These are phyloP conservation scores for Claviceps arundinis DNA, from an alignment of 2,329 filamentous ascomycete species.

Conservation along the genomic window DNA sequence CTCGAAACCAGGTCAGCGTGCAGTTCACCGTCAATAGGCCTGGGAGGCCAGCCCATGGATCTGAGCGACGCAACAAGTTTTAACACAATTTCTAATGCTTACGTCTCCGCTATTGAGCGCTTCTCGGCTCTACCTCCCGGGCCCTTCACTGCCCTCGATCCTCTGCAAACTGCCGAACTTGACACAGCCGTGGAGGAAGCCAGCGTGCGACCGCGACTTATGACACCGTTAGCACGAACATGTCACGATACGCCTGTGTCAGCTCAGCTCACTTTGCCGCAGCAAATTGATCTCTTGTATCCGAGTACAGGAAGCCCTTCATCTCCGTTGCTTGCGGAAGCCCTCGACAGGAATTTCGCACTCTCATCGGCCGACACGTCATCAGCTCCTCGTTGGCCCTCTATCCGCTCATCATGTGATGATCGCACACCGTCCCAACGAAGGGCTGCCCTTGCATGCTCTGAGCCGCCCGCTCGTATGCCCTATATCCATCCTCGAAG, in stretches of 20 bases:
- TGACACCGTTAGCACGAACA: conserved; percentile 31
- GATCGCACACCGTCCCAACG: conserved; percentile 8
- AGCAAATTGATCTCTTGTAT: conserved; percentile 30
- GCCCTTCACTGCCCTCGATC: conserved; percentile 37
- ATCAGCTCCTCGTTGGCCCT: background rate
- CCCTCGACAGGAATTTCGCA: conserved; percentile 35
- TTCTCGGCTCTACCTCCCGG: conserved; percentile 35
- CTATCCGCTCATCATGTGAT: conserved; percentile 6
- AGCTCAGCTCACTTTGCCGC: conserved; percentile 36
- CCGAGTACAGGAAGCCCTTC: conserved; percentile 47
- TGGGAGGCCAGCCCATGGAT: conserved; percentile 26
- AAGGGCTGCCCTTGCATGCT: background rate
- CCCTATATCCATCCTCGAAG: conserved; percentile 46
- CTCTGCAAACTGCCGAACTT: conserved; percentile 19
- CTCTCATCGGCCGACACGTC: conserved; percentile 27
- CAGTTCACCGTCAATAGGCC: conserved; percentile 22
- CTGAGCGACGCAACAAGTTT: conserved; percentile 48
- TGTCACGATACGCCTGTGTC: conserved; percentile 42
- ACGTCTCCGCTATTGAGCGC: conserved; percentile 48
- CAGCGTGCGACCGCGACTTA: conserved; percentile 19
- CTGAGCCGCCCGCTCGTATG: background rate
- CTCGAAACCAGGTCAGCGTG: conserved; percentile 38
- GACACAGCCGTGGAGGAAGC: conserved; percentile 18
- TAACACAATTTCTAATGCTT: conserved; percentile 54
- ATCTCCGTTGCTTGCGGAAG: conserved; percentile 41